Evolutionary conservation across 2,329 filamentous ascomycete genomes (phyloP), one percentile per base, ranked within the genome.

Genomic region (Arachnomyces sp.): DNA sequence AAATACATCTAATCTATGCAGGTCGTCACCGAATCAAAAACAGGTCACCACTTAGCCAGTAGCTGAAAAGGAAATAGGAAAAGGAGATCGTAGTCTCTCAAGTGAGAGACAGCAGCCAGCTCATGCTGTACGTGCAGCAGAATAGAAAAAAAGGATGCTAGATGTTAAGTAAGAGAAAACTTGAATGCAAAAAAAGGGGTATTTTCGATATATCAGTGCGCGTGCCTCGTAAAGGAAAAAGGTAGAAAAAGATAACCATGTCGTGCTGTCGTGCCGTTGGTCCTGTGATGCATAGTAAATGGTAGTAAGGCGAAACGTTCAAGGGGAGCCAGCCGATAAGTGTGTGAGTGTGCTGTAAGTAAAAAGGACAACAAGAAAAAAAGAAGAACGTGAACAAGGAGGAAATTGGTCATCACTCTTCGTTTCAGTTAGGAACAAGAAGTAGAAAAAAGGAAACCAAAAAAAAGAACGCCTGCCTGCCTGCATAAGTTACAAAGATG

Each of bases 391-490:
- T 17, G 33, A 48, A 47, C 48, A 42, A 15, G 28, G 43, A 42
- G 45, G 44, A 49, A 53, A 53, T 25, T 25, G 47, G 54, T 57
- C 59, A 60, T 62, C 53, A 59, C 50, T 58, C 51, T 60, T 59
- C 57, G 57, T 61, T 60, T 55, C 53, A 60, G 58, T 60, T 31
- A 25, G 20, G 20, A 25, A 25, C 20, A 25, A 25, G 20, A 25
- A 25, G 20, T 5, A 25, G 20, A 5, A 25, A 9, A 25, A 25
- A 25, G 9, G n/a, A n/a, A n/a, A n/a, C n/a, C n/a, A n/a, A n/a
- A n/a, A n/a, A n/a, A n/a, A n/a, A n/a, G n/a, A n/a, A n/a, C n/a
- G n/a, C n/a, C n/a, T n/a, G n/a, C 20, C 5, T 9, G 20, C 20
- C 20, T 25, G 20, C 20, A 25, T 25, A 25, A 25, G 20, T 25